These are phyloP conservation scores for Sanghuangporus sanghuang DNA, from an alignment of 1,284 basidiomycete genomes.

Conservation along the genomic window DNA sequence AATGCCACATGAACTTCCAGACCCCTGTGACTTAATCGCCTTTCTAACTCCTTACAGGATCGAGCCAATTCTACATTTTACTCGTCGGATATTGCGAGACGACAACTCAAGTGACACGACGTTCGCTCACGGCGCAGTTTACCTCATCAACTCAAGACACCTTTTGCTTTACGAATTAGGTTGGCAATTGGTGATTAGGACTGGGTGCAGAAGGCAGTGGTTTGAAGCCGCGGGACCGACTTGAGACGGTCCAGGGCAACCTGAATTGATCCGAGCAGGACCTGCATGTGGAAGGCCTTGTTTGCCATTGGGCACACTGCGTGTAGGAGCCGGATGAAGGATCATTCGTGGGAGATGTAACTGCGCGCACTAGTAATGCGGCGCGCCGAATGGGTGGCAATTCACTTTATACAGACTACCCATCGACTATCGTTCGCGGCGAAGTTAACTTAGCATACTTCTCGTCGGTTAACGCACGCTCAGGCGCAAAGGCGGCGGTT, in stretches of 20 bases:
- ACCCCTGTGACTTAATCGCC: too few relatives aligned
- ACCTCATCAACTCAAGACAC: too few relatives aligned
- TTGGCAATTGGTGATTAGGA: constrained; percentile 33
- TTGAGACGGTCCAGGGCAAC: constrained; percentile 32
- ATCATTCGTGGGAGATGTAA: too few relatives aligned
- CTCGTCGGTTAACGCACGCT: constrained; percentile 30
- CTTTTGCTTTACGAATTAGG: too few relatives aligned
- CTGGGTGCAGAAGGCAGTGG: constrained; percentile 46
- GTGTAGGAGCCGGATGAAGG: too few relatives aligned
- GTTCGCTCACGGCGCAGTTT: too few relatives aligned
- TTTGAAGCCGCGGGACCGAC: constrained; percentile 28
- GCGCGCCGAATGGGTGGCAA: too few relatives aligned
- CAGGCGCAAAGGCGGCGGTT: constrained; percentile 42
- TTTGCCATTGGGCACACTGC: constrained; percentile 28
- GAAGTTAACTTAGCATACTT: too few relatives aligned
- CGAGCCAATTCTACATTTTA: neutral
- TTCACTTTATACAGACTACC: too few relatives aligned
- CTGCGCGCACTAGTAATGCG: too few relatives aligned
- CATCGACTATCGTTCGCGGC: neutral
- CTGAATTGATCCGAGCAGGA: constrained; percentile 36
- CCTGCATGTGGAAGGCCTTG: constrained; percentile 37
- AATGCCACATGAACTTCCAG: too few relatives aligned
- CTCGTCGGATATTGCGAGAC: neutral
- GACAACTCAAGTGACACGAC: too few relatives aligned
- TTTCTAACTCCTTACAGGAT: neutral